phyloP scores from a whole-genome alignment of 805 yeast genomes.

The Suhomyces sp. region DNA sequence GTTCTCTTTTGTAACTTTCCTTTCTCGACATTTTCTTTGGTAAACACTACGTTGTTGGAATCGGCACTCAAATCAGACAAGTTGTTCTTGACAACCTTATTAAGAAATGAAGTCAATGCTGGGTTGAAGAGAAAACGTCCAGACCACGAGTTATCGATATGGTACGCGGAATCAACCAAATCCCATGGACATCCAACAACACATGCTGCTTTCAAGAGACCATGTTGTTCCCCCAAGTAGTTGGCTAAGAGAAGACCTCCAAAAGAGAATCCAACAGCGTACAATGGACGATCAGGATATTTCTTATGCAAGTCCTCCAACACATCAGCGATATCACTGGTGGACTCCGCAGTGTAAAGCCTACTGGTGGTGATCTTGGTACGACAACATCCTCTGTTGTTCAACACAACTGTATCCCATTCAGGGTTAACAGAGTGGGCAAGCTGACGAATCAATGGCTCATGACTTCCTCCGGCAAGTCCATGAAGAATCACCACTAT shows the following conservation, averaged over 20 bases:
- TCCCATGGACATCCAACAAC: slow-evolving; percentile 76
- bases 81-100: slow-evolving; percentile 34
- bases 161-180: slow-evolving; percentile 47
- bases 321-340: slow-evolving; percentile 63
- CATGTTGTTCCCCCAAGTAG: slow-evolving; percentile 56
- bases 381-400: slow-evolving; percentile 75
- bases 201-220: slow-evolving; percentile 48
- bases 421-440: slow-evolving; percentile 36
- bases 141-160: slow-evolving; percentile 38
- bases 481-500: slow-evolving; percentile 72
- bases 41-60: slow-evolving; percentile 28
- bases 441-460: slow-evolving; percentile 66
- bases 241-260: slow-evolving; percentile 75
- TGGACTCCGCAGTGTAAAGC: slow-evolving; percentile 69
- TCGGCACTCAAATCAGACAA: slow-evolving; percentile 29
- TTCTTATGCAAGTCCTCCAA: slow-evolving; percentile 47
- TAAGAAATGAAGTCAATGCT: slow-evolving; percentile 30
- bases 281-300: slow-evolving; percentile 62
- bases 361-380: slow-evolving; percentile 66
- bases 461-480: slow-evolving; percentile 83
- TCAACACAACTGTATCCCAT: slow-evolving; percentile 69
- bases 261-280: slow-evolving; percentile 76
- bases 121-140: slow-evolving; percentile 37
- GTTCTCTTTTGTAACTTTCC: slow-evolving; percentile 32
- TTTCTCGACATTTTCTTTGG: slow-evolving; percentile 19